phyloP scores from a whole-genome alignment of 768 basidiomycete species.

The Lactarius akahatsu region DNA sequence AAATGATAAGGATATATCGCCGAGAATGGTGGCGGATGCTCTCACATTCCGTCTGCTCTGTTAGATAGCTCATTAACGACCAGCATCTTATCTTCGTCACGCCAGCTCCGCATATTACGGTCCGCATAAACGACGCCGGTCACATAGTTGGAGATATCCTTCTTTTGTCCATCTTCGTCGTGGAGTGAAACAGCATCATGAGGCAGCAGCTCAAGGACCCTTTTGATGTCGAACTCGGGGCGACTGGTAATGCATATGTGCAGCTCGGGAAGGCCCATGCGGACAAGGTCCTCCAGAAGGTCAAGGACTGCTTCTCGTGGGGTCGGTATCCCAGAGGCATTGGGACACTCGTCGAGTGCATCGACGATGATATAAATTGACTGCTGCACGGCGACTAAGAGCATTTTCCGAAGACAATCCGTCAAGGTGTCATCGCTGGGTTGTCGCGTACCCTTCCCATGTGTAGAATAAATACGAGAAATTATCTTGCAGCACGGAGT shows the following conservation, averaged over 20 bases:
- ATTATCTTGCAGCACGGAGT: neutral
- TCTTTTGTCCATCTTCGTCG: neutral
- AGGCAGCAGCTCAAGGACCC: neutral
- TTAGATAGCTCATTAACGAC: neutral
- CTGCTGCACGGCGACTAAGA: no score
- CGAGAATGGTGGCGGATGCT: neutral
- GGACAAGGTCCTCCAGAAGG: neutral
- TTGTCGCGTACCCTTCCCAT: no score
- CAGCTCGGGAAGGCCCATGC: neutral
- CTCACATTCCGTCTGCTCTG: neutral
- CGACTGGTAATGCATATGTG: no score
- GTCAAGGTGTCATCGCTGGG: no score
- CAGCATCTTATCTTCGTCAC: neutral
- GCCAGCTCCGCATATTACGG: neutral
- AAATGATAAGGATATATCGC: neutral
- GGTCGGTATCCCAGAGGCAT: neutral
- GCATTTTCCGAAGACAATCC: no score
- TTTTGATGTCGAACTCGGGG: neutral
- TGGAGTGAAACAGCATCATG: neutral
- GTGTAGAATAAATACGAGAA: neutral
- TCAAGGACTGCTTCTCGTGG: neutral
- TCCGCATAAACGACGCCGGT: neutral
- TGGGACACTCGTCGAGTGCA: neutral
- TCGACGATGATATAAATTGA: neutral
- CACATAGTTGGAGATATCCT: neutral